Conservation (phyloP, 2,329 filamentous ascomycete genomes). For the Pseudodiploospora longispora region DNA sequence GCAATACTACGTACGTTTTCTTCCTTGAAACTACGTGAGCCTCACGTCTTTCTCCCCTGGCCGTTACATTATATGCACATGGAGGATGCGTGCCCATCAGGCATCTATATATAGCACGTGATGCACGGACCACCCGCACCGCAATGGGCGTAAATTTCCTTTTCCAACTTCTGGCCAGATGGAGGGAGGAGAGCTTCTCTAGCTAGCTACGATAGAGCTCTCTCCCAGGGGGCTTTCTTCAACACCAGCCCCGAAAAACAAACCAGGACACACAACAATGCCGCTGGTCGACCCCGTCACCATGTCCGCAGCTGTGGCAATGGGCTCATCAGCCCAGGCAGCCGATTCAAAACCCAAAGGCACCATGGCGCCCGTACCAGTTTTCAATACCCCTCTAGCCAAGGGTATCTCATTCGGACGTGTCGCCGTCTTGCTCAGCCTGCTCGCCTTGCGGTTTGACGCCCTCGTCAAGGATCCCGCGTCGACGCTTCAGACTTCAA, state of each 20-base stretch:
- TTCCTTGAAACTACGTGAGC: no score
- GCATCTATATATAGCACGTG: no score
- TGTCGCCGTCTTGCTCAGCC: constrained; percentile 55
- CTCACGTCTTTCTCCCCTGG: no score
- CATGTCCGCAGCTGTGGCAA: constrained; percentile 30
- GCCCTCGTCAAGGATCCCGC: constrained; percentile 64
- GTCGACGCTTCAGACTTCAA: constrained; percentile 48
- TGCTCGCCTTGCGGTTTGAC: constrained; percentile 56
- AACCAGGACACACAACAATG: constrained; percentile 15
- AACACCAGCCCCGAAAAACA: neutral
- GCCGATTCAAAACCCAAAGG: constrained; percentile 20
- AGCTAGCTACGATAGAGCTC: no score
- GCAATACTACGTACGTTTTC: no score
- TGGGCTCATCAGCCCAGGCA: constrained; percentile 20
- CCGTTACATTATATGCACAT: no score
- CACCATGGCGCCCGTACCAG: constrained; percentile 28
- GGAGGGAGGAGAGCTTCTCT: no score
- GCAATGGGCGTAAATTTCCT: no score
- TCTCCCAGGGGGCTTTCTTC: neutral
- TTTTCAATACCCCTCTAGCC: constrained; percentile 29
- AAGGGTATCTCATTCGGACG: constrained; percentile 57
- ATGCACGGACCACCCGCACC: no score
- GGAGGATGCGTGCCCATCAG: no score
- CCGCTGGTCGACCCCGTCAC: constrained; percentile 27
- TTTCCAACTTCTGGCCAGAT: no score